A percentile compares a stretch with the other conserved stretches of the same genome.
These are phyloP conservation scores for Fusarium mangiferae DNA, from an alignment of 2,329 filamentous ascomycete genomes.

Conservation along the genomic window DNA sequence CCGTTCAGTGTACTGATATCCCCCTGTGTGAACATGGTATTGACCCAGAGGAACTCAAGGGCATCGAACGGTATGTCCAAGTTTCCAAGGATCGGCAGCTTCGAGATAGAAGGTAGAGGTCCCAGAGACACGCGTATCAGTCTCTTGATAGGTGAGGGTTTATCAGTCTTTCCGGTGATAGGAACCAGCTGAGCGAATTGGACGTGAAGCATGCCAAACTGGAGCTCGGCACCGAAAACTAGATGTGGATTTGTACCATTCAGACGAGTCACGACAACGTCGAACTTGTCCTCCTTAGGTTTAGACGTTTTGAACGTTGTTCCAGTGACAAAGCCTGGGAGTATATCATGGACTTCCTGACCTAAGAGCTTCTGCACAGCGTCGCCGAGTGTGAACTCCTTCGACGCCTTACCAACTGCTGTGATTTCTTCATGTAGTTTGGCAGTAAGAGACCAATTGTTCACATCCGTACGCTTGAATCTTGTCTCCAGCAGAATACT, in stretches of 20 bases:
- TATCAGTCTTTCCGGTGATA: accelerated
- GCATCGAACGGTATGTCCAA: accelerated
- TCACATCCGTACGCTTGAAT: accelerated
- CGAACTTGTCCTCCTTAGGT: accelerated
- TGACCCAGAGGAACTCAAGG: background rate
- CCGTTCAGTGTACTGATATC: background rate
- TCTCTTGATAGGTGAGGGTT: accelerated
- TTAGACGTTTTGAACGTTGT: accelerated
- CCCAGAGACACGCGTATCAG: background rate
- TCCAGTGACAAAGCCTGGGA: accelerated
- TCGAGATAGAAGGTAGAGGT: accelerated
- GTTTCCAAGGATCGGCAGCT: accelerated
- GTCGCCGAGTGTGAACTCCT: background rate
- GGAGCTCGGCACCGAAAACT: accelerated
- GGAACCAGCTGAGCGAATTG: accelerated
- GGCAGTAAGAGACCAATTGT: accelerated
- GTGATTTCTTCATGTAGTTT: accelerated
- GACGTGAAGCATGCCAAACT: background rate
- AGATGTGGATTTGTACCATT: background rate
- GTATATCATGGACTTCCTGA: accelerated
- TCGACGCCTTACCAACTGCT: accelerated
- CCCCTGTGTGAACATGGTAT: background rate
- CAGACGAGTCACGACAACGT: background rate
- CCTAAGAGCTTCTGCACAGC: background rate
- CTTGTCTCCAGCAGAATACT: accelerated